Conservation (phyloP, 176 grass and related monocot species). For the Phoenix roebelenii region DNA sequence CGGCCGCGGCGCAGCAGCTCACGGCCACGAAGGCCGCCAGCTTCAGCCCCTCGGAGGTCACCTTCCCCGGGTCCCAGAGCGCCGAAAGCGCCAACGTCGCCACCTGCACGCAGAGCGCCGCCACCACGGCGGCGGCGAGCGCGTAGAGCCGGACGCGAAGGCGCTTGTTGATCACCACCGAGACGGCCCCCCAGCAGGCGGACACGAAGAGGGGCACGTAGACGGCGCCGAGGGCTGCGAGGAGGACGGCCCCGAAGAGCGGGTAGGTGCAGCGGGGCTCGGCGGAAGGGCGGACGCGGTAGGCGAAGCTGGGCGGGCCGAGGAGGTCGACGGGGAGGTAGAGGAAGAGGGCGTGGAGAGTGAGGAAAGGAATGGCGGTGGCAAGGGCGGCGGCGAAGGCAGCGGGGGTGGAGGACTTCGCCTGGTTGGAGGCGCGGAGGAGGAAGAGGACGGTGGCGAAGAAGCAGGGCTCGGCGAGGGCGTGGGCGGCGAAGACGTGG, state of each 20-base stretch:
- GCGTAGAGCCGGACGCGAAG: conserved; percentile 22
- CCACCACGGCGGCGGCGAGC: conserved; percentile 18
- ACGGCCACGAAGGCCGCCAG: conserved; percentile 15
- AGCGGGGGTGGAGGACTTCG: not conserved
- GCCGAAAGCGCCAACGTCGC: conserved; percentile 18
- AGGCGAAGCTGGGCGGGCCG: conserved; percentile 3
- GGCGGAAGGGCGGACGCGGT: not conserved
- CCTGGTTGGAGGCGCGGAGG: conserved; percentile 14
- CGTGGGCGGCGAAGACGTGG: conserved; percentile 30
- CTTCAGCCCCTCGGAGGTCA: conserved; percentile 11
- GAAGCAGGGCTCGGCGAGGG: conserved; percentile 31
- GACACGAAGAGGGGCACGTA: conserved; percentile 33
- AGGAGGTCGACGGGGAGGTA: conserved; percentile 2
- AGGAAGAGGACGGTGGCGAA: conserved; percentile 29
- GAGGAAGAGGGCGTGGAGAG: conserved; percentile 13
- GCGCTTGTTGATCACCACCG: conserved; percentile 35
- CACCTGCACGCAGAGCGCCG: conserved; percentile 30
- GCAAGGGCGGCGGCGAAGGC: conserved; percentile 10
- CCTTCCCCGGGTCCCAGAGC: conserved; percentile 14
- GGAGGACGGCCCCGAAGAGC: conserved; percentile 23
- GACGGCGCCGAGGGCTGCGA: conserved; percentile 14
- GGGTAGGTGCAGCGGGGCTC: conserved; percentile 27
- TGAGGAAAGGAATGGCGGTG: conserved; percentile 26
- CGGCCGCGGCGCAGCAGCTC: not conserved
- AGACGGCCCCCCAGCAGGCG: conserved; percentile 25